phyloP scores from a whole-genome alignment of 352 stramenopile species.

The Globisporangium irregulare region DNA sequence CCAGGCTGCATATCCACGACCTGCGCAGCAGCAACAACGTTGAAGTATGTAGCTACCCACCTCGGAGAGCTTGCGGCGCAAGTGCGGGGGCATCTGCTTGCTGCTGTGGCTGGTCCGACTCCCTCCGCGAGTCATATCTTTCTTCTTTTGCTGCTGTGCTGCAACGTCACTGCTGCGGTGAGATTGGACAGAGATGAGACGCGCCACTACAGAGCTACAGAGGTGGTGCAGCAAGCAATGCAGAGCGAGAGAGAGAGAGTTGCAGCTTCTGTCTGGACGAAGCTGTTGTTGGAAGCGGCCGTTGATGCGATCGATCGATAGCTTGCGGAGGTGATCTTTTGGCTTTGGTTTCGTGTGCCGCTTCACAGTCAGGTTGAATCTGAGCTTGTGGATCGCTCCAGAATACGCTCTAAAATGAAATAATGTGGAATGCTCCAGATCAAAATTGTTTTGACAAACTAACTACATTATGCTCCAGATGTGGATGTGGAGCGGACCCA shows the following conservation, averaged over 20 bases:
- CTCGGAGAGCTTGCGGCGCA: constrained; percentile 35
- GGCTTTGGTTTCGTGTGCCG: background rate
- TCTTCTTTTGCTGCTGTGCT: background rate
- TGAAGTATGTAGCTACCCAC: background rate
- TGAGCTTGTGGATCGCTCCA: background rate
- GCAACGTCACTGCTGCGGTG: background rate
- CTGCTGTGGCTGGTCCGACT: constrained; percentile 5
- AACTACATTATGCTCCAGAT: background rate
- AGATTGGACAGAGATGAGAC: background rate
- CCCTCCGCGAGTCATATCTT: constrained; percentile 7
- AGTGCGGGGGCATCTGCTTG: constrained; percentile 25
- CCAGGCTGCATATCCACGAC: background rate
- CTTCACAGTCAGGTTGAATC: constrained; percentile 3
- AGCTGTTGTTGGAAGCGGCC: background rate
- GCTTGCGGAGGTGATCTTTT: background rate
- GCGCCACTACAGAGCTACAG: background rate
- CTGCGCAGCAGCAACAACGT: background rate
- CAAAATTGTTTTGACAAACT: background rate
- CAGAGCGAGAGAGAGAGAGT: background rate
- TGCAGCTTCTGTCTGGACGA: background rate
- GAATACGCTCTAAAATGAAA: background rate
- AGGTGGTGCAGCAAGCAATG: background rate
- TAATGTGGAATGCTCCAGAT: background rate
- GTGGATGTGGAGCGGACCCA: background rate
- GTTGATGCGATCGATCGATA: background rate